Evolutionary conservation across 495 filamentous ascomycete species (phyloP), one percentile per base, ranked within the genome.

Genomic region (Podospora bellae-mahoneyi): DNA sequence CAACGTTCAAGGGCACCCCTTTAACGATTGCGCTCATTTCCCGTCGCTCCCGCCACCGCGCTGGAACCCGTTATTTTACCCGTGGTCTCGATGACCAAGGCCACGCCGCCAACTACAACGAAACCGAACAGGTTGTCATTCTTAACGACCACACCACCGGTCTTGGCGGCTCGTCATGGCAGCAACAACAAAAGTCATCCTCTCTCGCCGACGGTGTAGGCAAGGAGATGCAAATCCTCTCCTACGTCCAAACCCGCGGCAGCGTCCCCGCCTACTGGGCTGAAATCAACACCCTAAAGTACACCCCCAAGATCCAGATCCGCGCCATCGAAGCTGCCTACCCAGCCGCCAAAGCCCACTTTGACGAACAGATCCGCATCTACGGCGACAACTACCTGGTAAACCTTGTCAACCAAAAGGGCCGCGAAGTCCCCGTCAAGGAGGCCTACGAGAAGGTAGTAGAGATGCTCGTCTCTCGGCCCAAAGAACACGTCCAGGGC

Each of bases 351-450:
- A 87, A 86, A 71, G 86, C 86, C 64, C 95, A 99, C 79, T 97
- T 99, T 69, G 82, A 90, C 63, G 93, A 99, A 77, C 95, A 99
- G 77, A 93, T 99, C 70, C 82, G 85, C 48, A 77, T 96, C 6
- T 98, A 99, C 73, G 95, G 95, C 48, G 96, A 98, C 71, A 97
- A 97, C 73, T 97, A 94, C 76, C 82, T 98, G 62, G 92, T 99
- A 71, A 99, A 99, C 72, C 86, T 99, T 1, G 93, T 99, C 73
- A 98, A 98, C 74, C 93, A 97, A 71, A 92, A 90, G 70, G 95
- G 95, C 39, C 87, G 95, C 44, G 95, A 99, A 79, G 84, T 89
- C 75, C 84, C 84, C 23, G 88, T 98, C 27, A 98, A 99, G 79
- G 84, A 89, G 53, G 93, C 95, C 0, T 99, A 97, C 74, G 96